Evolutionary conservation across 306 rosid species (phyloP).

Genomic region (Inga oerstediana): DNA sequence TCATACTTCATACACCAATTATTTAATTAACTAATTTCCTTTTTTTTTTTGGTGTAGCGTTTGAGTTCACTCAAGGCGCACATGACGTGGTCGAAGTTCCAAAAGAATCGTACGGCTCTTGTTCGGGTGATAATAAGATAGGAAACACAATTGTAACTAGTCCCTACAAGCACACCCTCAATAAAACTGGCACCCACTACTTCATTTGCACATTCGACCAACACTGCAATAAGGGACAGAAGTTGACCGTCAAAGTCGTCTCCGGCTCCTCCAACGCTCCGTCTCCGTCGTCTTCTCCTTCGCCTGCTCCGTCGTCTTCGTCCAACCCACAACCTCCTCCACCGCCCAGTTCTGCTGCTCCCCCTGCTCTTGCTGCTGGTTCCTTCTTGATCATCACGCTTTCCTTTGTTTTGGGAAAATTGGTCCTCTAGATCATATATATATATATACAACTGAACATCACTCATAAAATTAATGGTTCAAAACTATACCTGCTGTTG

Average conservation of each 20-base stretch:
- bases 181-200: slow-evolving; percentile 16
- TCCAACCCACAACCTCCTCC: background rate
- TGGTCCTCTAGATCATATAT: background rate
- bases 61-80: background rate
- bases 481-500: background rate
- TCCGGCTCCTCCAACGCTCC: background rate
- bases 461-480: too few species aligned
- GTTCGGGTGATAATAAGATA: background rate
- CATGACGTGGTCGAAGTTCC: slow-evolving; percentile 29
- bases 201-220: slow-evolving; percentile 24
- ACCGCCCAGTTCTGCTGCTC: background rate
- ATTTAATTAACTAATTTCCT: background rate
- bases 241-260: slow-evolving; percentile 25
- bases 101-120: slow-evolving; percentile 19
- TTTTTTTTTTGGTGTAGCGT: background rate
- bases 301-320: slow-evolving; percentile 1
- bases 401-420: background rate
- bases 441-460: too few species aligned
- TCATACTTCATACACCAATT: too few species aligned
- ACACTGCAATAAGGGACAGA: slow-evolving; percentile 14
- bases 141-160: background rate
- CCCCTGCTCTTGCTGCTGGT: background rate
- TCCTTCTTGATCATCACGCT: background rate
- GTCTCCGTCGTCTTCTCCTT: slow-evolving; percentile 3
- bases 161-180: slow-evolving; percentile 14